Percentiles rank a stretch among this genome's conserved stretches.
Conservation (phyloP, 306 rosid species). For the Cicer cuneatum region DNA sequence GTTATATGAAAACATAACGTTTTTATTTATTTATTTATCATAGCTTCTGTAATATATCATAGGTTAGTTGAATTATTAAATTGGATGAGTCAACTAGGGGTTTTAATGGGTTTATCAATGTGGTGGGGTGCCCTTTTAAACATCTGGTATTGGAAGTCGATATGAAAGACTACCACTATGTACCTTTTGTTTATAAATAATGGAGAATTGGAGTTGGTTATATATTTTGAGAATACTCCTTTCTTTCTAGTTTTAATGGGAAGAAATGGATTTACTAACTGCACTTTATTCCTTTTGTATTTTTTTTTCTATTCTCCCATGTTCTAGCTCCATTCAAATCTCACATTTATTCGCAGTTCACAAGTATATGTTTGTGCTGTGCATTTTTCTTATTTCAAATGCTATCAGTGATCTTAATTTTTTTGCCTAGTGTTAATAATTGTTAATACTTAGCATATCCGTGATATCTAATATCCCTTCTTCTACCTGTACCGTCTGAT, state of each 20-base stretch:
- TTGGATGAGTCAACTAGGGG: not conserved
- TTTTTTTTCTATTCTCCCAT: too few species aligned
- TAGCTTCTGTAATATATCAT: not conserved
- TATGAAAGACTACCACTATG: slow-evolving; percentile 1
- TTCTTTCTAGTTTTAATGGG: slow-evolving; percentile 12
- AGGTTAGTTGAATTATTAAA: not conserved
- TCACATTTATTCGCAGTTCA: slow-evolving; percentile 7
- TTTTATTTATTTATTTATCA: not conserved
- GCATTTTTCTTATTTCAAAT: not conserved
- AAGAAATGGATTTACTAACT: slow-evolving; percentile 7
- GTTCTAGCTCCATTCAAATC: slow-evolving; percentile 2
- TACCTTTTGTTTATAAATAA: not conserved
- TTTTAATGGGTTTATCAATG: not conserved
- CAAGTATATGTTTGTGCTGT: slow-evolving; percentile 20
- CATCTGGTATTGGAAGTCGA: not conserved
- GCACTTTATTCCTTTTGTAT: not conserved
- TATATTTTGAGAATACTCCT: slow-evolving; percentile 14
- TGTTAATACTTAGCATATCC: not conserved
- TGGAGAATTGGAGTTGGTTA: not conserved
- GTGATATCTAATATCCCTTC: slow-evolving; percentile 1
- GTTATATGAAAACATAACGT: not conserved
- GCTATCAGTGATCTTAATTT: not conserved
- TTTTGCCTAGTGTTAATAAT: not conserved
- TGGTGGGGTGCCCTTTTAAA: not conserved
- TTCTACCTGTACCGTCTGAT: not conserved